Evolutionary conservation across 2,329 filamentous ascomycete species (phyloP), one percentile per base, ranked within the genome.

Genomic region (Clarireedia sp.): DNA sequence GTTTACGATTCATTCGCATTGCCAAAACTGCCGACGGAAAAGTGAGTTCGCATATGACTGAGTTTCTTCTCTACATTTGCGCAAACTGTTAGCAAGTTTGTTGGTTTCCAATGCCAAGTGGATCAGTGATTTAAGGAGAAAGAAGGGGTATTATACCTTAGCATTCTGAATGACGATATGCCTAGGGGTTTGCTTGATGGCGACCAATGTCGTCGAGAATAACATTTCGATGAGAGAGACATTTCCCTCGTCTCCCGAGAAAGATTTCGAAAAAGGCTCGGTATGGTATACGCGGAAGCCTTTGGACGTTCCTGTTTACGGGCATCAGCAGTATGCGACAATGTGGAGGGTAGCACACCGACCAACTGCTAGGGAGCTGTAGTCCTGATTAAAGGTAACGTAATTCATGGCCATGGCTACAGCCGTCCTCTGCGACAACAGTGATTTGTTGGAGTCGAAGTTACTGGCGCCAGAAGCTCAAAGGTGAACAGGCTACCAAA

Each of bases 351-450:
- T 29, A 21, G 55, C 36, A 24, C n/a, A 73, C 85, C 68, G 77
- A 90, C 90, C 92, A 65, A 99, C 91, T 75, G 92, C 92, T 62
- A 99, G 80, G 72, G 92, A 92, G 79, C 89, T 95, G 76, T 96
- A 90, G 77, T 99, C 94, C 78, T 99, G 94, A 74, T 99, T 99
- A 74, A 97, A 99, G 43, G 92, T 96, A 67, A 99, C 90, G 74
- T 95, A 99, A 74, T 99, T 99, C 77, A 97, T 90, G 48, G 84
- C 74, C 85, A 89, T 89, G 58, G 69, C 24, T 55, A 29, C 12
- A 23, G 3, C 19, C 10, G 2, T 10, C 41, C 2, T 43, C 19
- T 55, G 29, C 33, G 51, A 45, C 37, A 29, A 21, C 41, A 9
- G n/a, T 14, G n/a, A 2, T 16, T 24, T 43, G 5, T 33, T 19